Evolutionary conservation across 2,329 filamentous ascomycete species (phyloP).

Genomic region (Domatiomyces globalis): DNA sequence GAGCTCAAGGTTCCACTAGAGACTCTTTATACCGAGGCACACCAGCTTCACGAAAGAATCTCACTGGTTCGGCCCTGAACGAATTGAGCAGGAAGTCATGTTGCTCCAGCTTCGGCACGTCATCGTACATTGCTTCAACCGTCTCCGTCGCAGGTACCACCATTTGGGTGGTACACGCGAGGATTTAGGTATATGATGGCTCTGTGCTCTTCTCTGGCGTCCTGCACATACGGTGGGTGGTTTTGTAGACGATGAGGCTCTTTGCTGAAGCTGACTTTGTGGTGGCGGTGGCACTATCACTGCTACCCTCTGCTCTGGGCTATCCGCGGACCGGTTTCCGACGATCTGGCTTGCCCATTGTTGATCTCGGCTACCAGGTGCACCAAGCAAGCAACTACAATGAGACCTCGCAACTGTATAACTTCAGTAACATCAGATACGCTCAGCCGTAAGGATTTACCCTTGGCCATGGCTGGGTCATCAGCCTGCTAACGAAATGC

Average conservation of each 20-base stretch:
- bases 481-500: not conserved
- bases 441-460: conserved; percentile 28
- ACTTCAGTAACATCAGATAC: conserved; percentile 44
- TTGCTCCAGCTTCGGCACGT: not conserved
- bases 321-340: not conserved
- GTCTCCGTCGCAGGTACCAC: not conserved
- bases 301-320: not conserved
- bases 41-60: not conserved
- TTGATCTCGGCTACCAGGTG: conserved; percentile 42
- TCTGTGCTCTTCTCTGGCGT: not conserved
- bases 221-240: not conserved
- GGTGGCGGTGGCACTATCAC: not conserved
- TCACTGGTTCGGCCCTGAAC: not conserved
- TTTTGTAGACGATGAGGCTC: not conserved
- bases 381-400: conserved; percentile 29
- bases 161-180: too few species aligned
- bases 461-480: not conserved
- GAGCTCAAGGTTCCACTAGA: not conserved
- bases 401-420: conserved; percentile 33
- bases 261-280: not conserved
- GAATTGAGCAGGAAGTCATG: not conserved
- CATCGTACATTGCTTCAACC: not conserved
- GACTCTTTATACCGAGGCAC: not conserved
- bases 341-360: conserved; percentile 19
- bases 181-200: not conserved